phyloP scores from a whole-genome alignment of 2,329 filamentous ascomycete species.

The Pseudofabraea citricarpa region DNA sequence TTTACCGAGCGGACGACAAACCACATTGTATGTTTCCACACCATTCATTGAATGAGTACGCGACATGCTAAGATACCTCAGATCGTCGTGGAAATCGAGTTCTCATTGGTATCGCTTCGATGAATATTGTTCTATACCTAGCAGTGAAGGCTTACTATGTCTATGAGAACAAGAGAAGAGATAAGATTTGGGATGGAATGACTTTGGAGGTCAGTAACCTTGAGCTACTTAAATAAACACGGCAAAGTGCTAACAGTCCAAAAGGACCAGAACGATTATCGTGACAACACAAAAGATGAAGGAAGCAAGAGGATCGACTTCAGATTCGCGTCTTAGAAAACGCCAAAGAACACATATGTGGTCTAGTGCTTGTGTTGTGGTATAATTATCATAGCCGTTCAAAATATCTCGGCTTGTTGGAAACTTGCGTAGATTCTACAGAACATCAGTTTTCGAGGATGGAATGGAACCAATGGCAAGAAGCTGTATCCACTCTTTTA shows the following conservation, averaged over 20 bases:
- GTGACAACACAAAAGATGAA: background rate
- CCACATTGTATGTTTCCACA: no score
- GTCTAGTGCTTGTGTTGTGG: no score
- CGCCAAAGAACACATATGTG: no score
- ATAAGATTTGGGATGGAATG: conserved; percentile 37
- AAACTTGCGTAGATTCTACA: no score
- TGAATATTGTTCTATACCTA: conserved; percentile 38
- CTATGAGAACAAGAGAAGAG: conserved; percentile 32
- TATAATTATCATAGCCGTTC: no score
- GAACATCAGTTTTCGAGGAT: no score
- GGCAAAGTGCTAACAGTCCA: no score
- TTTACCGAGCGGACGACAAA: conserved; percentile 1
- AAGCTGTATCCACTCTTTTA: no score
- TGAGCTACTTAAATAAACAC: no score
- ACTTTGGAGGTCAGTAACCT: conserved; percentile 32
- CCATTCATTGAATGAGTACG: background rate
- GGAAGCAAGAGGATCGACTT: background rate
- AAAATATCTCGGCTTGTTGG: no score
- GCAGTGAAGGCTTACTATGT: conserved; percentile 40
- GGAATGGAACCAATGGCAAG: no score
- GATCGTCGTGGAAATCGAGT: conserved; percentile 42
- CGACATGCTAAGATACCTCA: conserved; percentile 44
- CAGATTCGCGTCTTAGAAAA: conserved; percentile 12
- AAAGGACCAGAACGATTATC: conserved; percentile 19
- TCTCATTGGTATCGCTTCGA: conserved; percentile 41